Evolutionary conservation across 2,329 filamentous ascomycete genomes (phyloP).

Genomic region (Pseudogymnoascus sp.): DNA sequence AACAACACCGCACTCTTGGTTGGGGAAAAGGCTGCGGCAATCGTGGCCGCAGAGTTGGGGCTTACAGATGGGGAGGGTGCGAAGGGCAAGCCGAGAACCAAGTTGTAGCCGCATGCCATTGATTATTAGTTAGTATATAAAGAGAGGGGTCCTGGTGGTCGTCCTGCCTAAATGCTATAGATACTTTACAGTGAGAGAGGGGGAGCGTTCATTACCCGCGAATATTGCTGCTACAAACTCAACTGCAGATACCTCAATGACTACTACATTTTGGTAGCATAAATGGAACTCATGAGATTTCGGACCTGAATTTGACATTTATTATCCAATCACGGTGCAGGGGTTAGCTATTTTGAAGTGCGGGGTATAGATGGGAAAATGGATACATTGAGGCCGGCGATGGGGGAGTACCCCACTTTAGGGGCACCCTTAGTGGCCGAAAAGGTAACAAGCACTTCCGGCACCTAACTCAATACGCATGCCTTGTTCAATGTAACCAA

Average conservation of each 20-base stretch:
- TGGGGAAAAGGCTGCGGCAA: constrained; percentile 30
- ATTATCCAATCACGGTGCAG: too few relatives aligned
- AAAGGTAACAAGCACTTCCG: neutral
- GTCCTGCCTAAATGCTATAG: neutral
- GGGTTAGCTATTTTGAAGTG: too few relatives aligned
- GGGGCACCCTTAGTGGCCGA: neutral
- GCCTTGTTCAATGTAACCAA: neutral
- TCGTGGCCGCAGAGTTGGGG: constrained; percentile 30
- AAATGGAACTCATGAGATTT: too few relatives aligned
- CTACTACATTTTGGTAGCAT: neutral
- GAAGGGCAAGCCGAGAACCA: neutral
- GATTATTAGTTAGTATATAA: neutral
- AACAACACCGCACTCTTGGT: constrained; percentile 34
- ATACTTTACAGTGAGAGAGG: neutral
- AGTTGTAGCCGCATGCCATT: neutral
- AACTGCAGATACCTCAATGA: neutral
- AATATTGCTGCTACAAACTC: neutral
- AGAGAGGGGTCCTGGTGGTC: neutral
- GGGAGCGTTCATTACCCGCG: neutral
- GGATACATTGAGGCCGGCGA: neutral
- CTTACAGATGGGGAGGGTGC: constrained; percentile 8
- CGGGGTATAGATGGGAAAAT: neutral
- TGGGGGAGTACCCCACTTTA: neutral
- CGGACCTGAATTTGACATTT: too few relatives aligned
- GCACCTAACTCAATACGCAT: neutral